Evolutionary conservation across 345 rosid genomes (phyloP).

Genomic region (Populus pruinosa): DNA sequence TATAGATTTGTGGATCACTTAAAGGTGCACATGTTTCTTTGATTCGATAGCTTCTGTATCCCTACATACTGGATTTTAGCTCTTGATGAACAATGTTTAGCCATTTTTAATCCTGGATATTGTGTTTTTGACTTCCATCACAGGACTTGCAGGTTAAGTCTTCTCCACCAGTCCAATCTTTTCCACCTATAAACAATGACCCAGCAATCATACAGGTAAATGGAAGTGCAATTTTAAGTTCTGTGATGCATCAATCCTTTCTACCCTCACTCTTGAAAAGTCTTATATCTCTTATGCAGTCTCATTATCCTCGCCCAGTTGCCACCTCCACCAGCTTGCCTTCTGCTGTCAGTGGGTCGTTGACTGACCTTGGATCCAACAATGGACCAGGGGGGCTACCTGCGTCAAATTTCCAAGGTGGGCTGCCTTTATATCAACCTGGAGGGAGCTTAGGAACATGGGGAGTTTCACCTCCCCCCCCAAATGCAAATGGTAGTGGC

Average conservation of each 20-base stretch:
- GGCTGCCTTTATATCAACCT: slow-evolving; percentile 79
- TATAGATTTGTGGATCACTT: background rate
- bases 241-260: background rate
- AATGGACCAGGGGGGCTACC: slow-evolving; percentile 56
- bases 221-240: background rate
- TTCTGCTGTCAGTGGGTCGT: slow-evolving; percentile 49
- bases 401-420: slow-evolving; percentile 63
- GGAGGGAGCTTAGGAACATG: slow-evolving; percentile 76
- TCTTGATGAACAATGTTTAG: background rate
- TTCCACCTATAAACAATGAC: slow-evolving; percentile 71
- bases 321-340: slow-evolving; percentile 58
- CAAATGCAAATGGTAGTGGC: slow-evolving; percentile 55
- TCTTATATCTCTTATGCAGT: slow-evolving; percentile 44
- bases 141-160: slow-evolving; percentile 96
- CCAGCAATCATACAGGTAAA: slow-evolving; percentile 92
- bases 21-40: background rate
- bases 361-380: slow-evolving; percentile 54
- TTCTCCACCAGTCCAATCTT: slow-evolving; percentile 72
- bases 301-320: slow-evolving; percentile 73
- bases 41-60: background rate
- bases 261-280: slow-evolving; percentile 1
- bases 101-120: background rate
- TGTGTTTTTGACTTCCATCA: slow-evolving; percentile 1
- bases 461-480: slow-evolving; percentile 68
- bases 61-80: background rate